Base-by-base conservation (phyloP, 1,139 yeast species). In the Candida sp. region DNA sequence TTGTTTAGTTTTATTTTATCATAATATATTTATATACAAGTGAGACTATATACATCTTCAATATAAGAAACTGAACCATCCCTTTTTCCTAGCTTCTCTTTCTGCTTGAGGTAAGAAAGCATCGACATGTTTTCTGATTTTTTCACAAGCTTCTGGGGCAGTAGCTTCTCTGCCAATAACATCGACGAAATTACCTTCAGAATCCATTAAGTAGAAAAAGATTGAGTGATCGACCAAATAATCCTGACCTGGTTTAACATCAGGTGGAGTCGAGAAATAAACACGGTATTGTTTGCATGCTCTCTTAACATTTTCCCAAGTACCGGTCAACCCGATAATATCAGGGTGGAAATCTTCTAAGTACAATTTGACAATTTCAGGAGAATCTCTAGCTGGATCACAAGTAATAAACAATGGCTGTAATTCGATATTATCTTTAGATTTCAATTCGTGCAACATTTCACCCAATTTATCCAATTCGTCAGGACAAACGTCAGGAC, bases 401-500 rank as follows among this genome's bases (percentile, higher is more conserved):
- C 99, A 93, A 7, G 98, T 90, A 51, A 93, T 85, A 63, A 93
- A 93, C 22, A 93, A 68, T 0, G 98, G 96, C 64, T 87, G 95
- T 41, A 90, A 60, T 40, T 81, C 72, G 45, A 84, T 77, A 29
- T 73, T 72, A 42, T 81, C 75, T 50, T 79, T 76, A 22, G 58
- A 48, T 54, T 84, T 79, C 56, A 87, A 71, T 22, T 73, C 79
- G 42, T 82, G 79, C 52, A 93, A 67, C 79, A 95, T 87, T 30
- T 80, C 76, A 2, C 96, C 88, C 62, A 93, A 75, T 59, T 91
- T 89, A 61, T 93, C 99, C 50, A 93, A 77, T 64, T 93, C 99
- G 61, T 93, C 98, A 7, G 99, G 99, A 64, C 99, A 93, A 42
- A 93, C 90, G 64, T 93, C 99, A 5, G 99, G 99, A 67, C 99